Conservation (phyloP, 1,139 yeast genomes). For the Magnusiomyces magnusii region DNA sequence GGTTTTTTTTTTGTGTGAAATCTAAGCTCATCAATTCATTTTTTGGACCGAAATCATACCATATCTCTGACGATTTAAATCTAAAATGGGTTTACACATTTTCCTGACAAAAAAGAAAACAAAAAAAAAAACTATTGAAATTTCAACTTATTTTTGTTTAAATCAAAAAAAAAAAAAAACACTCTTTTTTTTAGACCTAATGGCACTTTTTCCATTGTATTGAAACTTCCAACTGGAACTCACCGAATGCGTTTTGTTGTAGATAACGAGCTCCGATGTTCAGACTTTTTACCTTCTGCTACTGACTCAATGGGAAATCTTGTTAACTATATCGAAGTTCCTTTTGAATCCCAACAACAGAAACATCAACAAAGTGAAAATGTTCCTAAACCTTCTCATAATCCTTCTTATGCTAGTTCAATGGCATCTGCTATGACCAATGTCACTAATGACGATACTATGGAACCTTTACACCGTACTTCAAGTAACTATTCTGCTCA, state of each 20-base stretch:
- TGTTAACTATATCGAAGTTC: slow-evolving; percentile 79
- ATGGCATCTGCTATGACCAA: background rate
- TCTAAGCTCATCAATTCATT: no score
- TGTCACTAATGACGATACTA: background rate
- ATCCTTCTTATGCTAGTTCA: background rate
- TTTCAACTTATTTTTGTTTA: background rate
- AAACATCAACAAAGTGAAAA: background rate
- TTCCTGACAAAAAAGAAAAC: no score
- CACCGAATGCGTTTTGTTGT: slow-evolving; percentile 91
- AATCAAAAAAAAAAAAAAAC: no score
- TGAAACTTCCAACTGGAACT: slow-evolving; percentile 71
- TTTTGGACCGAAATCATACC: no score
- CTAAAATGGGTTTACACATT: no score
- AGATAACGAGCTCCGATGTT: slow-evolving; percentile 82
- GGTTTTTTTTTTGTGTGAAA: no score
- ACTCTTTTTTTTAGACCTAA: slow-evolving; percentile 4
- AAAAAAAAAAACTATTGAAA: no score
- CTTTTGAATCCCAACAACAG: slow-evolving; percentile 44
- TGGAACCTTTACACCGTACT: slow-evolving; percentile 4
- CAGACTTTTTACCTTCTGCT: slow-evolving; percentile 68
- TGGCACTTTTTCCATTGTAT: slow-evolving; percentile 22
- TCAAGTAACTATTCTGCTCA: background rate
- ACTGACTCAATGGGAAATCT: slow-evolving; percentile 98
- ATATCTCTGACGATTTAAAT: no score
- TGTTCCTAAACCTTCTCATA: background rate